Conservation (phyloP, 2,329 filamentous ascomycete species). For the Cladosporium austrohemisphaericum region DNA sequence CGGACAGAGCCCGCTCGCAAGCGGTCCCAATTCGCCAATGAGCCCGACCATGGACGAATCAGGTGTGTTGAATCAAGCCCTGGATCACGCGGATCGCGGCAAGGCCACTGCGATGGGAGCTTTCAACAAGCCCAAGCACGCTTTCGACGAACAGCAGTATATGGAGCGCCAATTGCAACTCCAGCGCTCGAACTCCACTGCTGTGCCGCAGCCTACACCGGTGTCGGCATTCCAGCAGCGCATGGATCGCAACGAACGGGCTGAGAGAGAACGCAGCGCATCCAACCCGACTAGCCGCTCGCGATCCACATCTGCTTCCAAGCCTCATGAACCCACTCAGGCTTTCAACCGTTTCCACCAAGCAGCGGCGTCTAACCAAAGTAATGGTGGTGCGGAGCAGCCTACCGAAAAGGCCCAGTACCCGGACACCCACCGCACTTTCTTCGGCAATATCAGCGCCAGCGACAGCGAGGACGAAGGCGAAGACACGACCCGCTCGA, state of each 20-base stretch:
- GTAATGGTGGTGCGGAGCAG: slow-evolving; percentile 5
- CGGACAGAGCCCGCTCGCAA: slow-evolving; percentile 37
- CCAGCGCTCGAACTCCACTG: slow-evolving; percentile 50
- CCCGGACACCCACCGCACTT: slow-evolving; percentile 35
- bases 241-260: slow-evolving; percentile 22
- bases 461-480: slow-evolving; percentile 40
- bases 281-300: slow-evolving; percentile 23
- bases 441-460: slow-evolving; percentile 37
- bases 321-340: slow-evolving; percentile 27
- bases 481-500: slow-evolving; percentile 23
- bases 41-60: slow-evolving; percentile 70
- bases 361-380: slow-evolving; percentile 34
- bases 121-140: slow-evolving; percentile 68
- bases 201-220: slow-evolving; percentile 12
- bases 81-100: slow-evolving; percentile 72
- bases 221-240: slow-evolving; percentile 25
- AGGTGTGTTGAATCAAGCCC: slow-evolving; percentile 55
- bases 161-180: slow-evolving; percentile 77
- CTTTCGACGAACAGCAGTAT: slow-evolving; percentile 82
- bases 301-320: slow-evolving; percentile 31
- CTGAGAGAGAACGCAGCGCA: slow-evolving; percentile 21
- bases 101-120: slow-evolving; percentile 74
- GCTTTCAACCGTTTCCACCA: slow-evolving; percentile 46
- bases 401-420: slow-evolving; percentile 16
- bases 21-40: slow-evolving; percentile 48